Conservation (phyloP, 371 early-diverging fungal genomes). For the Mucor velutinosus region DNA sequence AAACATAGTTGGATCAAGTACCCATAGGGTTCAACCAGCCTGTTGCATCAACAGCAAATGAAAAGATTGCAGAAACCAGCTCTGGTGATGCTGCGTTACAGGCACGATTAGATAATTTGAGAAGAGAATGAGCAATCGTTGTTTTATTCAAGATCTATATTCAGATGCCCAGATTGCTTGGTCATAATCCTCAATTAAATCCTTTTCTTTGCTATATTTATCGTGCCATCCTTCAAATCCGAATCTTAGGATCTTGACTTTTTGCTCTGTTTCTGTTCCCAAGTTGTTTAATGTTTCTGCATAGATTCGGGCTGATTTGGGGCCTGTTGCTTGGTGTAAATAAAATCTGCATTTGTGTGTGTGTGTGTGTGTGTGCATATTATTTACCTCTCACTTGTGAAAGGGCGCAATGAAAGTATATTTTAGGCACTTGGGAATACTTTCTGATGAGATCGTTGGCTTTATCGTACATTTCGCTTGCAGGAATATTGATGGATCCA, state of each 20-base stretch:
- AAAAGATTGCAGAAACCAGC: slow-evolving; percentile 52
- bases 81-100: slow-evolving; percentile 88
- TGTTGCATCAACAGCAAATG: slow-evolving; percentile 38
- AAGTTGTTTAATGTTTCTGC: slow-evolving; percentile 52
- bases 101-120: slow-evolving; percentile 88
- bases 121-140: slow-evolving; percentile 66
- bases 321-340: slow-evolving; percentile 42
- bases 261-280: slow-evolving; percentile 28
- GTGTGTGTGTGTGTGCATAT: not conserved
- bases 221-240: slow-evolving; percentile 78
- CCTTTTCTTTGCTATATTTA: slow-evolving; percentile 52
- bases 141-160: not conserved
- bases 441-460: slow-evolving; percentile 50
- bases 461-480: slow-evolving; percentile 56
- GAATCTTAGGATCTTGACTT: slow-evolving; percentile 66
- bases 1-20: slow-evolving; percentile 60
- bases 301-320: slow-evolving; percentile 82
- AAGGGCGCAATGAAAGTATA: slow-evolving; percentile 86
- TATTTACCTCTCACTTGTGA: slow-evolving; percentile 73
- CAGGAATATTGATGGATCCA: slow-evolving; percentile 76
- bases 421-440: slow-evolving; percentile 61
- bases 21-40: slow-evolving; percentile 57
- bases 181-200: slow-evolving; percentile 68
- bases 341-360: not conserved
- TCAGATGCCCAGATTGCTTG: slow-evolving; percentile 53